Evolutionary conservation across 2,329 filamentous ascomycete genomes (phyloP).

Genomic region (Scedosporium aurantiacum): DNA sequence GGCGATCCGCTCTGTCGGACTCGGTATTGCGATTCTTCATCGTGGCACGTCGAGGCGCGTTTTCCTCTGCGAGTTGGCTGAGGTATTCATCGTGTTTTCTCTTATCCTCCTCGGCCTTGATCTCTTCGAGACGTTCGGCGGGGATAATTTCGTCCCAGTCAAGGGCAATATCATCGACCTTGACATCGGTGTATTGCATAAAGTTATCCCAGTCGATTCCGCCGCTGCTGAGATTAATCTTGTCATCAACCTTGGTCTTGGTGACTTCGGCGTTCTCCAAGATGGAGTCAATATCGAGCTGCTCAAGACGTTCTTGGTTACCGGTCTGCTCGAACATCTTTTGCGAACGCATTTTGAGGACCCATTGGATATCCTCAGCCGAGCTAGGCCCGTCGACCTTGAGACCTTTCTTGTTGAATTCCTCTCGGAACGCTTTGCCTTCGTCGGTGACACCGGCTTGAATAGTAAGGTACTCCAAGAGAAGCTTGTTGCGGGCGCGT

Average conservation of each 20-base stretch:
- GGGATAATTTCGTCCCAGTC: conserved; percentile 99
- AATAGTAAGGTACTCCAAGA: conserved; percentile 94
- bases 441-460: conserved; percentile 95
- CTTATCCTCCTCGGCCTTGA: conserved; percentile 82
- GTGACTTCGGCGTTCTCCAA: conserved; percentile 95
- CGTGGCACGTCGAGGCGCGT: conserved; percentile 65
- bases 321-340: conserved; percentile 98
- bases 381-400: conserved; percentile 74
- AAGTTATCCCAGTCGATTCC: conserved; percentile 82
- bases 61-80: conserved; percentile 72
- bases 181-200: conserved; percentile 95
- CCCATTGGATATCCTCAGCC: conserved; percentile 88
- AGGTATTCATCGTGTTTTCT: conserved; percentile 76
- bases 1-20: conserved; percentile 52
- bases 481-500: conserved; percentile 90
- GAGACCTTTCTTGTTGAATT: conserved; percentile 67
- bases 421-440: conserved; percentile 63
- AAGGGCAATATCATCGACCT: conserved; percentile 67
- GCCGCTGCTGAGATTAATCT: conserved; percentile 83
- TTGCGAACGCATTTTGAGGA: conserved; percentile 94
- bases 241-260: conserved; percentile 88
- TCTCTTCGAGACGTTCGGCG: conserved; percentile 76
- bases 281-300: conserved; percentile 94
- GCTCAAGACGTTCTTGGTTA: conserved; percentile 92
- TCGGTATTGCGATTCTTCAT: conserved; percentile 46